phyloP scores from a whole-genome alignment of 352 stramenopile genomes.

The Saprolegnia parasitica region DNA sequence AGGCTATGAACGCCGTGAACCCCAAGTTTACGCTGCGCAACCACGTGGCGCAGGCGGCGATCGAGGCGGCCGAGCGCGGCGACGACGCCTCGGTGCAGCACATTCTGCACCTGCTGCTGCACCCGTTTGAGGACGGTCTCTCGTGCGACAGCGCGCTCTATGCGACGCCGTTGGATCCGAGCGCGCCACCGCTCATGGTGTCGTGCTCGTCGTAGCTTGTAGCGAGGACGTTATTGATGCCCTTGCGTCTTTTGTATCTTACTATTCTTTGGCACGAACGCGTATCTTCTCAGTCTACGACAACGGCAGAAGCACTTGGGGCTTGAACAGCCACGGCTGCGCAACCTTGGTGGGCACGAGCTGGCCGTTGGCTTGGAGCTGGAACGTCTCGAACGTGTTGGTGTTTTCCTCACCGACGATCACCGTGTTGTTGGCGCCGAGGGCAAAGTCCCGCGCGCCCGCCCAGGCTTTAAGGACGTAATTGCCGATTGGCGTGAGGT shows the following conservation, averaged over 20 bases:
- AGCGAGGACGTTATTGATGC: too few species aligned
- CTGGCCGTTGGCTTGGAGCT: background rate
- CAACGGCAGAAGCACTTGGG: background rate
- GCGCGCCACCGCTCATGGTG: constrained; percentile 53
- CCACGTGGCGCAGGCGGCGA: constrained; percentile 84
- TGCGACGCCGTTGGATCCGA: constrained; percentile 48
- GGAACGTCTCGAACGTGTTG: constrained; percentile 12
- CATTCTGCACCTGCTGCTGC: constrained; percentile 63
- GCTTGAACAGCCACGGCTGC: background rate
- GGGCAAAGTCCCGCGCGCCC: constrained; percentile 10
- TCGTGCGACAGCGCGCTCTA: constrained; percentile 41
- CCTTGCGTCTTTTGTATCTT: too few species aligned
- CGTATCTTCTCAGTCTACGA: too few species aligned
- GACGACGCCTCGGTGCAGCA: constrained; percentile 61
- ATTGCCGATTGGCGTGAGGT: background rate
- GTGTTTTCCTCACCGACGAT: constrained; percentile 10
- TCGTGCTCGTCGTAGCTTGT: constrained; percentile 70
- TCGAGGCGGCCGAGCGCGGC: constrained; percentile 67
- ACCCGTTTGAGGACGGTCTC: constrained; percentile 53
- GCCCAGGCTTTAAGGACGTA: too few species aligned
- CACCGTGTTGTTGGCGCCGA: constrained; percentile 9
- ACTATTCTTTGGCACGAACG: too few species aligned
- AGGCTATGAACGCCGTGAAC: constrained; percentile 63
- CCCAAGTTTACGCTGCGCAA: constrained; percentile 85
- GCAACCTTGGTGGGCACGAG: background rate